Evolutionary conservation across 306 rosid species (phyloP), one percentile per base, ranked within the genome.

Genomic region (Corylus heterophylla): DNA sequence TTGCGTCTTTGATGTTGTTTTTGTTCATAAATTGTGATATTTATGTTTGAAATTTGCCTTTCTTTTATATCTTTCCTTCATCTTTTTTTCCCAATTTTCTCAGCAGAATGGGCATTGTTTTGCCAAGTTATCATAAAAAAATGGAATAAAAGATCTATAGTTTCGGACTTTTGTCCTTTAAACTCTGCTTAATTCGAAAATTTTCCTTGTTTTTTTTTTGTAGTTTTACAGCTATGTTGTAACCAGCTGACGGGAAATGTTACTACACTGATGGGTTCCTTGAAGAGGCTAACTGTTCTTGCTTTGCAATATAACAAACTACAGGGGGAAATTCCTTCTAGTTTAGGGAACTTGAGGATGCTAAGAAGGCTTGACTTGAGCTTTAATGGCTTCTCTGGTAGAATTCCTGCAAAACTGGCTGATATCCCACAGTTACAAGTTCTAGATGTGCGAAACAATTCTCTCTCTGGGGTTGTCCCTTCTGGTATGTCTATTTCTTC

Each of bases 191-290:
- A 31, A 11, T 69, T 17, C 16, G 63, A 27, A 31, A 18, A 3
- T 49, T 17, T 59, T 47, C 50, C 49, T 39, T 48, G 52, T 59
- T 1, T 77, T 22, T 77, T 22, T 31, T 78, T 31, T 78, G 20
- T 75, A 94, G 98, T 88, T 59, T 47, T 94, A 27, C 99, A 95
- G 87, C 77, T 95, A 66, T 92, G 97, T 12, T 88, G 89, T 83
- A 95, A 95, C 77, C 87, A 85, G 80, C 86, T 95, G 82, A 92
- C 79, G 64, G 97, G 98, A 44, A 85, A 66, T 62, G 88, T 95
- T 77, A 98, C 99, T 2, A 4, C 83, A 20, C 79, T 85, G 71
- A 84, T 91, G 78, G 98, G 94, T 31, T 88, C 84, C 31, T 85
- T 89, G 86, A 89, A 83, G 89, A 89, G 82, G 80, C 89, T 93